A percentile compares a stretch with the other conserved stretches of the same genome.
Conservation (phyloP, 2,329 filamentous ascomycete genomes). For the Ascochyta lentis region DNA sequence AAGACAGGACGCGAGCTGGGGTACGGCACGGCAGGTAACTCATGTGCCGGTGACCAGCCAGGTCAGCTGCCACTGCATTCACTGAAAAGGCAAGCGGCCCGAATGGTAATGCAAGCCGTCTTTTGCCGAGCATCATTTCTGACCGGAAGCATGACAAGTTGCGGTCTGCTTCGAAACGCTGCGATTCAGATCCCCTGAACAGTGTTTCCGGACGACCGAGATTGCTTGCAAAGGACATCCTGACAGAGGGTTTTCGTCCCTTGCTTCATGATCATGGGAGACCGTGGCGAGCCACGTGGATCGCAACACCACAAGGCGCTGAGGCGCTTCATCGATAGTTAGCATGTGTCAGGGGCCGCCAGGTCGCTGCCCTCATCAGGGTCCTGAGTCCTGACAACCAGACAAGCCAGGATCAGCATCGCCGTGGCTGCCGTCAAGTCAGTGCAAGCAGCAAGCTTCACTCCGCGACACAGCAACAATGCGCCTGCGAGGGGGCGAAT, state of each 20-base stretch:
- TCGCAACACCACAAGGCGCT: constrained; percentile 16
- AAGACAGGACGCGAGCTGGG: constrained; percentile 17
- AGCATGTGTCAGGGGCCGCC: constrained; percentile 9
- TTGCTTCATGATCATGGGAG: constrained; percentile 19
- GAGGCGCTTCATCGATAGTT: constrained; percentile 16
- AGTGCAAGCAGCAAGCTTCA: constrained; percentile 29
- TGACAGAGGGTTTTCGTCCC: constrained; percentile 5
- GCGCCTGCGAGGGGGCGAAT: constrained; percentile 6
- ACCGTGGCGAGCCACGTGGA: constrained; percentile 27
- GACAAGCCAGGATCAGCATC: constrained; percentile 20
- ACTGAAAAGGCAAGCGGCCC: constrained; percentile 24
- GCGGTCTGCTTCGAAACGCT: constrained; percentile 26
- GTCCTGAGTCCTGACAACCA: background rate
- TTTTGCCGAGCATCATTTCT: constrained; percentile 25
- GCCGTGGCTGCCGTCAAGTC: constrained; percentile 27
- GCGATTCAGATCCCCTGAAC: constrained; percentile 21
- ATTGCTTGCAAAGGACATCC: constrained; percentile 10
- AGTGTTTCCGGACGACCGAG: constrained; percentile 23
- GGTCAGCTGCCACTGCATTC: constrained; percentile 29
- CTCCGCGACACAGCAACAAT: constrained; percentile 20
- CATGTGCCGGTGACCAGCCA: constrained; percentile 13
- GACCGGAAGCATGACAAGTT: constrained; percentile 28
- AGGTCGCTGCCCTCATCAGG: constrained; percentile 3
- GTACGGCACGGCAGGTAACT: constrained; percentile 8
- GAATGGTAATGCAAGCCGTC: constrained; percentile 25